Evolutionary conservation across 1,139 yeast genomes (phyloP).

Genomic region (Protomyces gravidus): DNA sequence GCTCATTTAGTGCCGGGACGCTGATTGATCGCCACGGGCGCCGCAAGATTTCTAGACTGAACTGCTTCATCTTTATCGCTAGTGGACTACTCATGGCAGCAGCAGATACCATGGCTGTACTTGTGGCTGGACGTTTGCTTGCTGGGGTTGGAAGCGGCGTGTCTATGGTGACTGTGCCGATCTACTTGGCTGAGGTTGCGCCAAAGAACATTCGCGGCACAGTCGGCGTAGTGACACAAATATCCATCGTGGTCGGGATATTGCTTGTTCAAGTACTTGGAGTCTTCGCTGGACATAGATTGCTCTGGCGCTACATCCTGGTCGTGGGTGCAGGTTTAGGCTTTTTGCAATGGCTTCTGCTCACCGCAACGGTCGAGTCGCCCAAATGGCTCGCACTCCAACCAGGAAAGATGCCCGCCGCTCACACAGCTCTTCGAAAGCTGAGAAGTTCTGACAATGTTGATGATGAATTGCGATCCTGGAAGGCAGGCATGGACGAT

Average conservation of each 20-base stretch:
- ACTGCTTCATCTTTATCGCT: conserved; percentile 54
- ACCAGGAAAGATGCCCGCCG: conserved; percentile 40
- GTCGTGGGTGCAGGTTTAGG: conserved; percentile 58
- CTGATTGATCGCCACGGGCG: conserved; percentile 71
- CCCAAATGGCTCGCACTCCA: conserved; percentile 67
- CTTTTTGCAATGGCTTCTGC: conserved; percentile 47
- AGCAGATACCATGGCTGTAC: conserved; percentile 46
- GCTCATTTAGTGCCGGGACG: conserved; percentile 68
- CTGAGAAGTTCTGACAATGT: conserved; percentile 40
- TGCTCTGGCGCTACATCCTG: conserved; percentile 68
- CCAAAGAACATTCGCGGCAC: conserved; percentile 67
- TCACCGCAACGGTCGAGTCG: conserved; percentile 60
- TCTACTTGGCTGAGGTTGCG: conserved; percentile 73
- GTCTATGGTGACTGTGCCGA: conserved; percentile 76
- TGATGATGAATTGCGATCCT: conserved; percentile 36
- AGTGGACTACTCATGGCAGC: conserved; percentile 65
- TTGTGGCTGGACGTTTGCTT: conserved; percentile 67
- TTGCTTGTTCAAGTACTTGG: conserved; percentile 73
- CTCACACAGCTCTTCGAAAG: conserved; percentile 41
- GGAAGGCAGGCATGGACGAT: conserved; percentile 19
- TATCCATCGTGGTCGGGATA: conserved; percentile 79
- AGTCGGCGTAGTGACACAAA: conserved; percentile 83
- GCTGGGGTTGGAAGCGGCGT: conserved; percentile 86
- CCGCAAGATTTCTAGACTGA: conserved; percentile 52
- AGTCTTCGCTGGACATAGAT: conserved; percentile 57